Evolutionary conservation across 1,139 yeast species (phyloP).

Genomic region (Hyphopichia fennica): DNA sequence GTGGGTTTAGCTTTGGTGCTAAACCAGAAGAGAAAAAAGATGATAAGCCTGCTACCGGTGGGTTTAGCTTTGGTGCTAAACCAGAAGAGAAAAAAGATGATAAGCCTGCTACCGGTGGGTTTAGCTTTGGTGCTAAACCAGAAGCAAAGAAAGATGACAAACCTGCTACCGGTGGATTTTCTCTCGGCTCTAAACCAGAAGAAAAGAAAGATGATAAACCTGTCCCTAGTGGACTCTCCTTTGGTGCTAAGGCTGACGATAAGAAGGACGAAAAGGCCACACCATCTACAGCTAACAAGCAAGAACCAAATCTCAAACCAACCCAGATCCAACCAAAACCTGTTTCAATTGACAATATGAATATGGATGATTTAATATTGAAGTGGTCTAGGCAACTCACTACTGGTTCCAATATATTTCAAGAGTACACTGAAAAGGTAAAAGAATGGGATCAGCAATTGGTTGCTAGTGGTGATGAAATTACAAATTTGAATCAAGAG

Average conservation of each 20-base stretch:
- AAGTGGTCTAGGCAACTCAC: constrained; percentile 91
- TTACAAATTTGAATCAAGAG: constrained; percentile 74
- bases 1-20: constrained; percentile 25
- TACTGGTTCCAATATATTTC: constrained; percentile 70
- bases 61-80: constrained; percentile 26
- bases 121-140: constrained; percentile 20
- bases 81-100: constrained; percentile 17
- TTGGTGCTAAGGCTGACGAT: constrained; percentile 7
- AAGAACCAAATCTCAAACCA: constrained; percentile 37
- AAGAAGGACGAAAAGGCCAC: constrained; percentile 13
- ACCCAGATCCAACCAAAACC: constrained; percentile 64
- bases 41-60: constrained; percentile 12
- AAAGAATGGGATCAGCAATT: constrained; percentile 84
- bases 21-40: constrained; percentile 15
- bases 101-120: constrained; percentile 6
- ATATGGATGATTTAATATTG: constrained; percentile 86
- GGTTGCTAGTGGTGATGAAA: constrained; percentile 83
- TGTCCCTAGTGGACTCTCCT: constrained; percentile 10
- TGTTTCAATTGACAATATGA: constrained; percentile 82
- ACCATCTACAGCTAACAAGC: constrained; percentile 17
- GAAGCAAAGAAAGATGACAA: constrained; percentile 7
- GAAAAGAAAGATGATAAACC: constrained; percentile 15
- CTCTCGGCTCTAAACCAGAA: constrained; percentile 21
- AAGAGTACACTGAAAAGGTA: constrained; percentile 71
- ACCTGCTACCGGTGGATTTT: constrained; percentile 13